These are phyloP conservation scores for Ambrosiella beaveri DNA, from an alignment of 2,329 filamentous ascomycete species.

Conservation along the genomic window DNA sequence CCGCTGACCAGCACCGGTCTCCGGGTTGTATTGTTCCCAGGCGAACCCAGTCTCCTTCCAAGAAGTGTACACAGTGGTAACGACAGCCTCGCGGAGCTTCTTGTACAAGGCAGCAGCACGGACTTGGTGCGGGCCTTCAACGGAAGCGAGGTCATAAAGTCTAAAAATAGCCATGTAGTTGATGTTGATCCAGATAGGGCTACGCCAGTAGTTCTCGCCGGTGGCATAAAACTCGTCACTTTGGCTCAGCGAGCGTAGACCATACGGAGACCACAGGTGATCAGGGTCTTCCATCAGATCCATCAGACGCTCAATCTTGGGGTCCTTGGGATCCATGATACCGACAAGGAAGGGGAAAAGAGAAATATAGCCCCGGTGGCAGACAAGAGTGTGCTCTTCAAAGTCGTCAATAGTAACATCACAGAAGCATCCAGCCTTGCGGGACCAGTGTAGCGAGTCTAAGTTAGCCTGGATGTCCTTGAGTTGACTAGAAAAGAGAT, in stretches of 20 bases:
- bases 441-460: constrained; percentile 84
- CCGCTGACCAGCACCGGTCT: constrained; percentile 80
- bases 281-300: constrained; percentile 65
- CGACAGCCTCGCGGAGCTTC: constrained; percentile 62
- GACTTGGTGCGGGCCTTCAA: constrained; percentile 48
- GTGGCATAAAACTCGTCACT: constrained; percentile 71
- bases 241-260: constrained; percentile 79
- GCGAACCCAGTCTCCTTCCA: constrained; percentile 91
- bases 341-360: constrained; percentile 85
- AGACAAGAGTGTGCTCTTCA: constrained; percentile 76
- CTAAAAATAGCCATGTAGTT: constrained; percentile 55
- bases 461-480: constrained; percentile 71
- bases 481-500: constrained; percentile 53
- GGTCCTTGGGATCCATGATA: constrained; percentile 54
- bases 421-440: constrained; percentile 67
- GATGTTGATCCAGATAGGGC: constrained; percentile 88
- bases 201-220: constrained; percentile 92
- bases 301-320: constrained; percentile 56
- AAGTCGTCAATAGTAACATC: constrained; percentile 91
- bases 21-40: constrained; percentile 96
- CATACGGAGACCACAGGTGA: constrained; percentile 77
- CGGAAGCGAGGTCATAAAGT: constrained; percentile 20
- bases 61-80: constrained; percentile 71
- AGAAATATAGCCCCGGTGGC: constrained; percentile 92
- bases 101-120: constrained; percentile 60